Evolutionary conservation across 768 basidiomycete species (phyloP).

Genomic region (Russula compacta): DNA sequence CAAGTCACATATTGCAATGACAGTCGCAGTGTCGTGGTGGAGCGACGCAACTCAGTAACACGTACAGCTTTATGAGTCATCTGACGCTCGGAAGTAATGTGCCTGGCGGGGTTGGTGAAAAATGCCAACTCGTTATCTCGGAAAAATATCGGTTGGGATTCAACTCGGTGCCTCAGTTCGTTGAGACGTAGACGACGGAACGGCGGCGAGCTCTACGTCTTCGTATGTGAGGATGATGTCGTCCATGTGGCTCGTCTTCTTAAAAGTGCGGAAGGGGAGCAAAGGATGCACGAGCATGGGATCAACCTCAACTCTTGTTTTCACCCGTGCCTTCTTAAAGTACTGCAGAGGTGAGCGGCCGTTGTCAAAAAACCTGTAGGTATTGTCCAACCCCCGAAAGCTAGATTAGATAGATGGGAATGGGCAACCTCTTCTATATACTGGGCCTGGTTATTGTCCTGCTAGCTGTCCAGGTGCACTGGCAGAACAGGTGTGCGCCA

Average conservation of each 20-base stretch:
- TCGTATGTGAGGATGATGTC: neutral
- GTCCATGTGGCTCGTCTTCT: neutral
- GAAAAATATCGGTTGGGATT: neutral
- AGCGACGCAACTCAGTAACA: too few relatives aligned
- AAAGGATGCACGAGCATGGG: neutral
- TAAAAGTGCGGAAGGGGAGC: neutral
- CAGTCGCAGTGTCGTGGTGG: too few relatives aligned
- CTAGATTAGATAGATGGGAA: neutral
- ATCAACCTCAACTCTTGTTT: neutral
- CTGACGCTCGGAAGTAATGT: neutral
- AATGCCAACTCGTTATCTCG: neutral
- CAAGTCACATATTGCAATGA: too few relatives aligned
- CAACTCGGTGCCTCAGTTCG: too few relatives aligned
- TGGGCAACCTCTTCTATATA: neutral
- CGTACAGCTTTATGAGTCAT: neutral
- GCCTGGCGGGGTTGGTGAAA: neutral
- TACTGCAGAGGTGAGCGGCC: neutral
- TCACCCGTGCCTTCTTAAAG: neutral
- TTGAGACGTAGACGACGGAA: neutral
- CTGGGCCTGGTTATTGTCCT: neutral
- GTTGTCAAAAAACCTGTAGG: neutral
- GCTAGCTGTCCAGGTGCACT: neutral
- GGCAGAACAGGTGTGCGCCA: conserved; percentile 15
- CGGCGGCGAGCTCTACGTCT: neutral
- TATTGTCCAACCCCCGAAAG: neutral